Base-by-base conservation (phyloP, 2,329 filamentous ascomycete species). In the Beauveria australis region DNA sequence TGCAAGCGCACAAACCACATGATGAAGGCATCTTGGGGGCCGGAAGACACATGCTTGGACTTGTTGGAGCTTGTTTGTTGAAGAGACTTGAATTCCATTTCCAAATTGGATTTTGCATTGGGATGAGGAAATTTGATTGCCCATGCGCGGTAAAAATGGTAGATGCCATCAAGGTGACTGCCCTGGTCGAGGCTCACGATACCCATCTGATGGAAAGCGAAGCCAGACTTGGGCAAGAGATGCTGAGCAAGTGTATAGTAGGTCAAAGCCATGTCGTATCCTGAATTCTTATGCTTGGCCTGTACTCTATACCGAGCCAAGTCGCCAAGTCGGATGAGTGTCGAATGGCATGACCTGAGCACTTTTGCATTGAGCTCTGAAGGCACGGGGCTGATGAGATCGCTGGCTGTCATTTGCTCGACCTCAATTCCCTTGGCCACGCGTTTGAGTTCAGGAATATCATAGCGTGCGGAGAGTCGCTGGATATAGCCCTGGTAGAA, bases 401-500 rank as follows among this genome's bases (percentile, higher is more conserved):
- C 73, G 67, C 79, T 69, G 66, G 75, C 72, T 28, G 73, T 72
- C 43, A 81, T 70, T 64, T 71, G 70, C 57, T 75, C 72, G 16
- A 76, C 70, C 43, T 81, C 74, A 55, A 80, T 75, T 37, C 75
- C 74, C 52, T 65, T 63, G 33, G 72, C 74, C 53, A 73, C 72
- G 66, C 77, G 75, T 62, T 76, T 75, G 41, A 84, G 74, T 67
- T 81, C 79, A 37, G 74, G 75, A 61, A 82, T 77, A 61, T 79
- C 78, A 68, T 84, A 87, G 55, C 80, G 79, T 28, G 78, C 79
- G 58, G 88, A 86, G 26, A 97, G 79, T 61, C 87, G 85, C 72
- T 93, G 86, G 59, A 97, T 88, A 69, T 91, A 94, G 65, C 86
- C 87, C 68, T 89, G 86, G 78, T 97, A 97, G 73, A 96, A 97